Base-by-base conservation (phyloP, 2,329 filamentous ascomycete species). In the Tolypocladium guangdongense region DNA sequence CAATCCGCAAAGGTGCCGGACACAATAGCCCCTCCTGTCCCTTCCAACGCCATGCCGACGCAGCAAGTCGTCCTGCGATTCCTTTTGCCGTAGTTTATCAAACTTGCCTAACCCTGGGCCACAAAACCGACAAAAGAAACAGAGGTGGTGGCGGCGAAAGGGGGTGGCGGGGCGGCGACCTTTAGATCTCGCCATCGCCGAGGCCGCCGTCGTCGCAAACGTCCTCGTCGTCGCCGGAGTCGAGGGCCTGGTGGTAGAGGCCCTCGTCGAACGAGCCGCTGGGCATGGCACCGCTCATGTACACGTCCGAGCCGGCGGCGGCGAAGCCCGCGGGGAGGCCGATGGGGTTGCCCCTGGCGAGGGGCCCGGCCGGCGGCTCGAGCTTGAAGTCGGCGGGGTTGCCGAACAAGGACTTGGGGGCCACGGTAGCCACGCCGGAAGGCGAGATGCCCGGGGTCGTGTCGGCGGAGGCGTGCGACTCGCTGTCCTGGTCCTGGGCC, bases 181-280 rank as follows among this genome's bases (percentile, higher is more conserved):
- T 2, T 50, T 55, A 74, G 53, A 68, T 64, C 59, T 74, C 71
- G 43, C 69, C 71, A 16, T 72, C 69, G 4, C 60, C 58, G 22
- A 63, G 60, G 39, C 58, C 57, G 18, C 65, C 65, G 32, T 58
- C 54, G 36, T 53, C 58, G 22, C 57, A 18, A 65, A 32, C 65
- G 30, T 57, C 57, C 32, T 56, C 51, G 41, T 52, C 39, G 41
- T 49, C 27, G 32, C 37, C 45, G 3, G 52, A 35, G 33, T 48
- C 37, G 20, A 46, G 24, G 45, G 10, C 49, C 49, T 43, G 18
- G 53, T 45, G 41, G 33, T 32, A 22, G 51, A 39, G 16, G 24
- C 20, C n/a, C 7, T 35, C 32, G 22, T 14, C 4, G 20, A 41
- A 32, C 36, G 37, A 35, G 27, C 8, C 10, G 18, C 27, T 7